A percentile compares a stretch with the other conserved stretches of the same genome.
Conservation (phyloP, 164 flowering plant genomes). For the Tetrastigma voinierianum region DNA sequence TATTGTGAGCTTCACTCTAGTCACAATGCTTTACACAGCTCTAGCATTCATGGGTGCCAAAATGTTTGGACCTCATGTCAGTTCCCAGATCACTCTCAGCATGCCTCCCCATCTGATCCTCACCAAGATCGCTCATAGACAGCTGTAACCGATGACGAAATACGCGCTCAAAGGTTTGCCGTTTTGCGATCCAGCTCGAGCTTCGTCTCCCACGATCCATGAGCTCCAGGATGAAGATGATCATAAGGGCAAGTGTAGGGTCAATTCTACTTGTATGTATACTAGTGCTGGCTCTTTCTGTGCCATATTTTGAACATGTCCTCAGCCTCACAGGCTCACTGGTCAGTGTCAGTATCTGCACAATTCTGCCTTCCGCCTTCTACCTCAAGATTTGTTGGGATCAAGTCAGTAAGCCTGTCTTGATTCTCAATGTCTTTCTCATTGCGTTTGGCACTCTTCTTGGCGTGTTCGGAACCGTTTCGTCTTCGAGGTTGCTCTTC, state of each 20-base stretch:
- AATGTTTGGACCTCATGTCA: slow-evolving; percentile 59
- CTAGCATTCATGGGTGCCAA: slow-evolving; percentile 77
- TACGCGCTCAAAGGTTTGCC: slow-evolving; percentile 84
- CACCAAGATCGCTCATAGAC: slow-evolving; percentile 85
- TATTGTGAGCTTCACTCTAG: slow-evolving; percentile 63
- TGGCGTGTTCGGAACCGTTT: slow-evolving; percentile 57
- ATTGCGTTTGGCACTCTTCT: slow-evolving; percentile 40
- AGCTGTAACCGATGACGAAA: slow-evolving; percentile 81
- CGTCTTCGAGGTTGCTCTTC: slow-evolving; percentile 48
- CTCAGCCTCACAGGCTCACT: slow-evolving; percentile 82
- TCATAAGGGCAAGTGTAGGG: slow-evolving; percentile 49
- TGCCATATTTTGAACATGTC: slow-evolving; percentile 70
- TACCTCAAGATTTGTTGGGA: slow-evolving; percentile 62
- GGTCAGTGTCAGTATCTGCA: slow-evolving; percentile 53
- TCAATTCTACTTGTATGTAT: slow-evolving; percentile 49
- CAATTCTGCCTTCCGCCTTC: slow-evolving; percentile 66
- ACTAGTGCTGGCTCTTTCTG: slow-evolving; percentile 59
- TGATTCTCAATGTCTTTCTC: slow-evolving; percentile 43
- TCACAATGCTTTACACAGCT: slow-evolving; percentile 52
- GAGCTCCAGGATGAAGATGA: slow-evolving; percentile 36
- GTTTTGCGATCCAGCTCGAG: slow-evolving; percentile 65
- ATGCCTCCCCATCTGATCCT: slow-evolving; percentile 53
- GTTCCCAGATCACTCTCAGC: slow-evolving; percentile 80
- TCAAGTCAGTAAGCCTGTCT: slow-evolving; percentile 32
- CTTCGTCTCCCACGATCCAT: slow-evolving; percentile 43